Evolutionary conservation across 1,284 basidiomycete species (phyloP), one percentile per base, ranked within the genome.

Genomic region (Tremellales sp.): DNA sequence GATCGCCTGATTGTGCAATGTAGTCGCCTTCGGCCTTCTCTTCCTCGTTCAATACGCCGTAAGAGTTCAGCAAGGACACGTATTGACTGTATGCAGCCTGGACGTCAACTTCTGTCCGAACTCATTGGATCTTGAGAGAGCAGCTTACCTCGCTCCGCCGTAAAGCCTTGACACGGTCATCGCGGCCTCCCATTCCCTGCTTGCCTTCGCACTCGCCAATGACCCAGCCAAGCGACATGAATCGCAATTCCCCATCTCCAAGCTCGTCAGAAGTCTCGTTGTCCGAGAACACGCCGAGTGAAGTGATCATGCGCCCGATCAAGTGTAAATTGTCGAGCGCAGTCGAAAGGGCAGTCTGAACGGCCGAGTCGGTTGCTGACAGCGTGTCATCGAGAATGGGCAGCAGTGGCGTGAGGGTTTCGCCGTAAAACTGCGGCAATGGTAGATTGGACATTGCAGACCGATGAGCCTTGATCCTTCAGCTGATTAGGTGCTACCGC

Each of bases 221-320:
- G 21, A 84, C 80, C 70, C 82, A 92, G 0, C 86, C 84, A 0
- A 89, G 82, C 40, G 84, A 78, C 46, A 96, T 80, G 73, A 90
- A 96, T 8, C 85, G 77, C 43, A 96, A 74, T 71, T 92, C 83
- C 26, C 78, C 76, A 10, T 91, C 90, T 1, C 86, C 80, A 37
- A 97, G 81, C 70, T 97, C 92, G 42, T 91, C 86, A 21, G 89
- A 73, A 0, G 77, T 77, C 68, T 97, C 92, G 65, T 96, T 96
- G 7, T 84, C 77, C 48, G 88, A 91, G 73, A 94, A 92, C 19
- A 96, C 75, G 0, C 82, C 82, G 22, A 94, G 77, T 42, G 60
- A 62, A 23, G 50, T 52, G 22, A 73, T 50, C 66, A 72, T 73
- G 8, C 71, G 62, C 27, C 57, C 43, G 41, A 77, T 72, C 31